These are phyloP conservation scores for Myxozyma kluyveri DNA, from an alignment of 805 yeast species.

Conservation along the genomic window DNA sequence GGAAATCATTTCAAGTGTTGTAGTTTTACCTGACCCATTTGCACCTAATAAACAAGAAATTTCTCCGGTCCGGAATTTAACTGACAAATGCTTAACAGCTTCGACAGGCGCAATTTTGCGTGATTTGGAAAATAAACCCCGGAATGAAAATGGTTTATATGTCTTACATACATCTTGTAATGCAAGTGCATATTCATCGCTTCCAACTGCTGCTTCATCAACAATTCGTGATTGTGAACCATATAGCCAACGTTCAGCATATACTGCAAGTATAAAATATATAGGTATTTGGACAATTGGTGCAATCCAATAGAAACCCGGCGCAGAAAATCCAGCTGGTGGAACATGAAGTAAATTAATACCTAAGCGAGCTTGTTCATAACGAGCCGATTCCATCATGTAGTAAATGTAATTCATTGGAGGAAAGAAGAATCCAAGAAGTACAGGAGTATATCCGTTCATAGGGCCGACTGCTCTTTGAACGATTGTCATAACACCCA, in stretches of 20 bases:
- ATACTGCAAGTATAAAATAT: slow-evolving; percentile 9
- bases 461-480: slow-evolving; percentile 27
- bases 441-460: slow-evolving; percentile 29
- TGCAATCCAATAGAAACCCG: slow-evolving; percentile 24
- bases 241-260: slow-evolving; percentile 11
- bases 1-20: slow-evolving; percentile 40
- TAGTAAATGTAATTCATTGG: slow-evolving; percentile 38
- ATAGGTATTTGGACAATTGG: slow-evolving; percentile 8
- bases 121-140: slow-evolving; percentile 9
- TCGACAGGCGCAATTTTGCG: slow-evolving; percentile 23
- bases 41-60: slow-evolving; percentile 40
- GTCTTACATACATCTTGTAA: slow-evolving; percentile 12
- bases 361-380: slow-evolving; percentile 2
- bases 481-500: slow-evolving; percentile 37
- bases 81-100: slow-evolving; percentile 36
- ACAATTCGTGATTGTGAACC: slow-evolving; percentile 2
- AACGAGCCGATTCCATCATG: slow-evolving; percentile 26
- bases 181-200: slow-evolving; percentile 8
- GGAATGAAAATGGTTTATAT: slow-evolving; percentile 9
- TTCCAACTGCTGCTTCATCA: background rate
- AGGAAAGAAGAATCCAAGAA: slow-evolving; percentile 38
- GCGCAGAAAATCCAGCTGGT: slow-evolving; percentile 24
- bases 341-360: slow-evolving; percentile 15
- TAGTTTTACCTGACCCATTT: slow-evolving; percentile 42
- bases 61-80: slow-evolving; percentile 35